Evolutionary conservation across 2,329 filamentous ascomycete species (phyloP), one percentile per base, ranked within the genome.

Genomic region (Pseudocercospora ulei): DNA sequence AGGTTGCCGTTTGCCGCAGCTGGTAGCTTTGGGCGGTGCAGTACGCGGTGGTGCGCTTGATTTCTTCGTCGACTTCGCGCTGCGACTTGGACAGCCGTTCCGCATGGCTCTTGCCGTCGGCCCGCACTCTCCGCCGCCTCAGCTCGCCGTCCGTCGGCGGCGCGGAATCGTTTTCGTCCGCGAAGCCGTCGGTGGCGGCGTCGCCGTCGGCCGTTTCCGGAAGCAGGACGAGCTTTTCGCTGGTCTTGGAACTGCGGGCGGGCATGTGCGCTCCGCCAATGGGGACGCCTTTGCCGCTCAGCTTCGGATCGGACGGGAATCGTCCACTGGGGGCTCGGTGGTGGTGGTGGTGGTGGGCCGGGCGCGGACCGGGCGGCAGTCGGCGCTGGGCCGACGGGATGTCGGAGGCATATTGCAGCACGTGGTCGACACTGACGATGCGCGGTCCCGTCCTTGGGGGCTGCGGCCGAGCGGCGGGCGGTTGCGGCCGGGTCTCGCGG

Each of bases 11-110:
- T 16, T 79, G 75, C 53, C 82, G 80, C 65, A 93, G 77, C 65
- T 88, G 93, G 65, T 87, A 96, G 5, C 82, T 83, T 61, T 95
- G 84, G 0, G 90, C 88, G 0, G 86, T 96, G 62, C 88, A 96
- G 62, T 96, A 98, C 7, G 90, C 90, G 41, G 90, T 98, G 38
- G 96, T 75, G 44, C 90, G 74, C 19, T 88, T 80, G 43, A 98
- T 68, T 63, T 90, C 90, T 13, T 57, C 52, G 22, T 60, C 57
- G 53, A 94, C 84, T 7, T 83, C 80, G 39, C 90, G 72, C 57
- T 88, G 77, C 13, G 81, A 73, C 63, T 98, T 98, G 28, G 90
- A 85, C 44, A 96, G 64, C 33, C 90, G 75, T 64, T 98, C 90
- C 4, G 90, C 90, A 62, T 94, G 94, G 57, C 82, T 94, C 68